Percentiles rank a stretch among this genome's conserved stretches.
phyloP scores from a whole-genome alignment of 1,284 basidiomycete species.

The Ustilago crameri region DNA sequence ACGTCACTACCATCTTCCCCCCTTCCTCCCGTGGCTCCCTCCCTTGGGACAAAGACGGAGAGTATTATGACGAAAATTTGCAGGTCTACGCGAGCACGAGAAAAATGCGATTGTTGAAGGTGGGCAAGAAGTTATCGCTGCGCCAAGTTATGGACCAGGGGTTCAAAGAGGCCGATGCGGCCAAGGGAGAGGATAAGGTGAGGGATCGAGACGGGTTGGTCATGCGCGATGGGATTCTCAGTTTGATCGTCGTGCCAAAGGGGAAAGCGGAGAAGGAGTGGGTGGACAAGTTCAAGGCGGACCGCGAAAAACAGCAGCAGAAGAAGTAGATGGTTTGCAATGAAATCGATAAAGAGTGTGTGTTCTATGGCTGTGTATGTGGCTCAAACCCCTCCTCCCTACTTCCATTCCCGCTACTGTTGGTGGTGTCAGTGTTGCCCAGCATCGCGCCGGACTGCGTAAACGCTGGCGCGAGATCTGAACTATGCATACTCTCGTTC shows the following conservation, averaged over 20 bases:
- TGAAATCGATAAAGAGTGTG: not conserved
- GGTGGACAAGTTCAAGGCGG: conserved; percentile 85
- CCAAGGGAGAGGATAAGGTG: conserved; percentile 69
- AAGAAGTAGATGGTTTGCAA: not conserved
- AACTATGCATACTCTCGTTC: not conserved
- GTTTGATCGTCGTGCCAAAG: conserved; percentile 85
- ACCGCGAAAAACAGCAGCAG: conserved; percentile 13
- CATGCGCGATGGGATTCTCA: conserved; percentile 84
- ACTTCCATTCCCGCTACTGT: not conserved
- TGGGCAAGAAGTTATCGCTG: conserved; percentile 87
- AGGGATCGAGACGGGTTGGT: conserved; percentile 82
- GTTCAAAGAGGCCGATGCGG: conserved; percentile 70
- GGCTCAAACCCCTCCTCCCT: conserved; percentile 10
- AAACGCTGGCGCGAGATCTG: conserved; percentile 5
- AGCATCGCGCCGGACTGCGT: conserved; percentile 2
- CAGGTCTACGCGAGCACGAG: conserved; percentile 85
- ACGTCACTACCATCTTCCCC: conserved; percentile 85
- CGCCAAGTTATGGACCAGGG: conserved; percentile 75
- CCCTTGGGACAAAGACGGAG: conserved; percentile 80
- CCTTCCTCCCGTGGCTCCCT: conserved; percentile 73
- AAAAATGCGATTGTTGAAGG: conserved; percentile 81
- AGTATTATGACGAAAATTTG: conserved; percentile 78
- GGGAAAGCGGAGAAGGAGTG: conserved; percentile 81
- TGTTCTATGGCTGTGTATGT: conserved; percentile 29
- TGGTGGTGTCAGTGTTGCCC: not conserved